Evolutionary conservation across 306 rosid genomes (phyloP).

Genomic region (Cicer cuneatum): DNA sequence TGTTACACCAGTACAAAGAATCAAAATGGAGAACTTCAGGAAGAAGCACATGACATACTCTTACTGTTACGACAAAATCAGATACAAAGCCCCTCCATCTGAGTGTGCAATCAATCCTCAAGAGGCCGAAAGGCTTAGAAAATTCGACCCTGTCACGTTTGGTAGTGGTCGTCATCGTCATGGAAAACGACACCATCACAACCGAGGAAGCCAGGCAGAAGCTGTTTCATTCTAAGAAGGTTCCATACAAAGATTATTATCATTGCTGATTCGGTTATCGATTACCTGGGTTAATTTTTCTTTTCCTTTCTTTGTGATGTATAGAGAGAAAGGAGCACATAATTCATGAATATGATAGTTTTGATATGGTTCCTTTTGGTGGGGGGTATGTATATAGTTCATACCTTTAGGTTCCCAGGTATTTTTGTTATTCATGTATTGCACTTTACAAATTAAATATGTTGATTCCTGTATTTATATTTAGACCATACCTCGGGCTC

Average conservation of each 20-base stretch:
- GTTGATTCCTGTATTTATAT: conserved; percentile 64
- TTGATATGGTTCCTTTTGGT: conserved; percentile 53
- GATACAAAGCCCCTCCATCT: conserved; percentile 68
- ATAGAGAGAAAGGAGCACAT: conserved; percentile 55
- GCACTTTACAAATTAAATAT: conserved; percentile 56
- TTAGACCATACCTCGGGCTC: conserved; percentile 51
- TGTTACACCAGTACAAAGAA: conserved; percentile 56
- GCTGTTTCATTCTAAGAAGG: conserved; percentile 53
- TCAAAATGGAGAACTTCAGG: conserved; percentile 77
- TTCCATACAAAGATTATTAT: conserved; percentile 6
- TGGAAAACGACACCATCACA: conserved; percentile 66
- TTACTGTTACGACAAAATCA: conserved; percentile 74
- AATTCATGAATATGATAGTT: conserved; percentile 56
- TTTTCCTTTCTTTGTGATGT: conserved; percentile 48
- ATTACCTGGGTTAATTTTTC: conserved; percentile 48
- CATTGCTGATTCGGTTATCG: conserved; percentile 38
- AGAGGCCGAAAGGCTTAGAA: conserved; percentile 79
- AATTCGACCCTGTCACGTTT: conserved; percentile 82
- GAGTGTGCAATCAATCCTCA: conserved; percentile 75
- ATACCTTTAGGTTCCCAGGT: conserved; percentile 56
- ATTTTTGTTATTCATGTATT: conserved; percentile 57
- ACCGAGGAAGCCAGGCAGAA: conserved; percentile 54
- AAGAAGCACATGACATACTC: conserved; percentile 91
- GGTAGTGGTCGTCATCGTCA: conserved; percentile 77
- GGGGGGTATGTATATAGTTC: conserved; percentile 79